Evolutionary conservation across 1,284 basidiomycete genomes (phyloP), one percentile per base, ranked within the genome.

Genomic region (Naganishia sp.): DNA sequence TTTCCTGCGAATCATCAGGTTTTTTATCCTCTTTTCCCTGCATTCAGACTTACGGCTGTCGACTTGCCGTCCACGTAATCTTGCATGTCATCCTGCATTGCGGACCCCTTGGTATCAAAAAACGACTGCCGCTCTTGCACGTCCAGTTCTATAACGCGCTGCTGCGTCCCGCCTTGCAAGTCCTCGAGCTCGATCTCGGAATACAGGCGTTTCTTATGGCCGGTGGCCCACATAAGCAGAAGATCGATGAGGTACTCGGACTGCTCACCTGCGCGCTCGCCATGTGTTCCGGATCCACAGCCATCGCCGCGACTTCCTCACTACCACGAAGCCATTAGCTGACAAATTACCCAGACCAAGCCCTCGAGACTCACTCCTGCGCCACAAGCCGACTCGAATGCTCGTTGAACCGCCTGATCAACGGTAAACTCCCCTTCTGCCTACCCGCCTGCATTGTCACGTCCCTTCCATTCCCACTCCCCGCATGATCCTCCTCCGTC

Each of bases 351-450:
- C 28, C 31, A 21, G 39, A 21, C 52, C 18, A 35, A 55, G 25
- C 9, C 21, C 35, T 10, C 23, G 43, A n/a, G n/a, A 54, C 68
- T 61, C 46, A 61, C 65, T 70, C 66, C 53, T 61, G 51, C 43
- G 35, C 52, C 11, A 69, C 68, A 3, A 69, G 43, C 11, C 68
- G 53, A 60, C 94, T 90, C 0, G 92, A 95, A 78, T 99, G 96
- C 74, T 97, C 92, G 75, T 99, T 99, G 82, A 99, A 99, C 72
- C 95, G 89, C 49, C 96, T 85, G 72, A 99, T 97, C 41, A 99
- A 84, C 0, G 96, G 96, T 45, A 99, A 79, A 21, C 90, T 89
- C 25, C 88, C 88, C 56, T 88, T 84, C 76, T 96, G 90, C 71
- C 88, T 86, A 7, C 96, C 96, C 5, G 94, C 88, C 75, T 93